Conservation (phyloP, 257 asterid genomes). For the Leptodermis oblonga region DNA sequence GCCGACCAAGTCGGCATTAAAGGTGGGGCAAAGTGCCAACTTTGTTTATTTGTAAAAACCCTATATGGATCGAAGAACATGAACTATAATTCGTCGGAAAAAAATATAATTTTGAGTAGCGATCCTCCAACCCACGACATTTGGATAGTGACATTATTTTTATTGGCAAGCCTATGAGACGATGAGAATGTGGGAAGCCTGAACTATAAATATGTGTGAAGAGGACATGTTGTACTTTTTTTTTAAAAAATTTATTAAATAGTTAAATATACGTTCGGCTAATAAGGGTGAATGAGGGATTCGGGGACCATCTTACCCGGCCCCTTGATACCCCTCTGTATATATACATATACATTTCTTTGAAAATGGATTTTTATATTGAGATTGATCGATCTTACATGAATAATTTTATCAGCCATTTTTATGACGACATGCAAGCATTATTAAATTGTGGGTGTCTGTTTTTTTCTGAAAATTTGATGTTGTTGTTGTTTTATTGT, state of each 20-base stretch:
- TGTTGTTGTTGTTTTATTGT: neutral
- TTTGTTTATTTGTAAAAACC: neutral
- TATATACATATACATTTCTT: neutral
- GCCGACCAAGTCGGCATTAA: constrained; percentile 27
- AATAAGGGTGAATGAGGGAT: no score
- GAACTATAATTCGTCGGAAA: no score
- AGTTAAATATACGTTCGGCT: no score
- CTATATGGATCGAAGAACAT: neutral
- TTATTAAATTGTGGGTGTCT: neutral
- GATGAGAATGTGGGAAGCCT: neutral
- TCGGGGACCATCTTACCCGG: no score
- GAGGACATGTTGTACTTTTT: no score
- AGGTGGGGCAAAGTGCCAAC: constrained; percentile 12
- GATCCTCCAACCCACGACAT: neutral
- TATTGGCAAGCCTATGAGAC: neutral
- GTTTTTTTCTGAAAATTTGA: neutral
- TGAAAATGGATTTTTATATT: neutral
- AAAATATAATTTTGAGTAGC: no score
- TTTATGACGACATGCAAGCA: neutral
- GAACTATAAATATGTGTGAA: neutral
- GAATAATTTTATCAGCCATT: neutral
- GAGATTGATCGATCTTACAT: neutral
- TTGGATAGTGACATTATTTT: neutral
- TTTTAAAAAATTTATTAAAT: no score
- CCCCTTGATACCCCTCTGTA: no score